Evolutionary conservation across 768 basidiomycete genomes (phyloP), one percentile per base, ranked within the genome.

Genomic region (Pholiota conissans): DNA sequence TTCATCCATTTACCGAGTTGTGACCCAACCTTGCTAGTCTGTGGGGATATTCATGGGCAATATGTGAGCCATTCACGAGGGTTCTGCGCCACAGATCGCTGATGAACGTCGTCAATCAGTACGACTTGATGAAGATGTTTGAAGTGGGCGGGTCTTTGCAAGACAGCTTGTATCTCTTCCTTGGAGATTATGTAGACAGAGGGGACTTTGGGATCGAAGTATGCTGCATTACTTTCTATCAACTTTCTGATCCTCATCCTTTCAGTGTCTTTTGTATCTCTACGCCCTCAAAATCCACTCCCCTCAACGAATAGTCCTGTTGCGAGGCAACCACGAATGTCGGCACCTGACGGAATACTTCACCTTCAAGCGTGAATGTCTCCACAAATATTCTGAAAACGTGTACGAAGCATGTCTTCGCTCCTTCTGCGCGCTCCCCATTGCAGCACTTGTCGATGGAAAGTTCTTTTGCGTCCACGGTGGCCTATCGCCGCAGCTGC

Each of bases 401-500:
- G 85, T 99, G 22, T 99, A 99, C 70, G 93, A 98, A 58, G 95
- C 93, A 0, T 97, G 94, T 70, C 84, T 93, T 66, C 81, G 86
- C 42, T 92, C 92, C 0, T 99, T 98, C 77, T 89, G 87, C 66
- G 87, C 92, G 22, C 80, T 99, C 5, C 97, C 97, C 2, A 75
- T 99, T 30, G 83, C 94, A 0, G 97, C 93, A 6, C 77, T 98
- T 56, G 91, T 99, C 72, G 97, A 99, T 70, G 82, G 85, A 61
- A 91, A 93, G 66, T 98, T 99, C 79, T 90, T 99, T 71, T 98
- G 96, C 67, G 94, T 98, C 2, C 97, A 98, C 63, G 97, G 97
- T 2, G 97, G 97, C 3, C 81, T 99, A 34, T 94, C 92, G 0
- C 97, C 97, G 0, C 87, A 91, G 61, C 80, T 99, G 1, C 74